Evolutionary conservation across 257 asterid species (phyloP).

Genomic region (Nemophila menziesii): DNA sequence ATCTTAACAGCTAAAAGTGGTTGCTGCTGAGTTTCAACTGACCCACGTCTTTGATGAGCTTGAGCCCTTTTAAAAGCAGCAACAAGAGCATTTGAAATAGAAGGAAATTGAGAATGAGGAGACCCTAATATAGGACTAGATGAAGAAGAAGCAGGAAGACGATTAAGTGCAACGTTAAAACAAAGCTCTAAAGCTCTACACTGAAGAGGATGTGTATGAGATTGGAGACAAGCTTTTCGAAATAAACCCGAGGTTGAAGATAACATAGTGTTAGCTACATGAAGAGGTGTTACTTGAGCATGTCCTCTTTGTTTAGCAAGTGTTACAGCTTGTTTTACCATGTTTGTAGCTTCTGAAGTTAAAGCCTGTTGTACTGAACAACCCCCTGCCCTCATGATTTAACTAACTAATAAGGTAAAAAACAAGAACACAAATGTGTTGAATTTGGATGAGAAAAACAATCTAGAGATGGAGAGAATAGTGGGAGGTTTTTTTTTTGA

Average conservation of each 20-base stretch:
- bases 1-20: slow-evolving; percentile 7
- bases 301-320: slow-evolving; percentile 4
- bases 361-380: slow-evolving; percentile 5
- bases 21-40: slow-evolving; percentile 8
- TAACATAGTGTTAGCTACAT: slow-evolving; percentile 9
- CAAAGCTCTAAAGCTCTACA: slow-evolving; percentile 10
- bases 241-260: slow-evolving; percentile 2
- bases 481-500: slow-evolving; percentile 9
- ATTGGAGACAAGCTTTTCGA: slow-evolving; percentile 6
- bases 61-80: slow-evolving; percentile 11
- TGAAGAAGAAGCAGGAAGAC: slow-evolving; percentile 3
- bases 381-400: slow-evolving; percentile 7
- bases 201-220: slow-evolving; percentile 11
- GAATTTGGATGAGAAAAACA: slow-evolving; percentile 6
- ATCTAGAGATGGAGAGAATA: slow-evolving; percentile 7
- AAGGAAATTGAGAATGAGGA: neutral
- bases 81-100: slow-evolving; percentile 7
- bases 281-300: slow-evolving; percentile 10
- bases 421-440: neutral
- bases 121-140: slow-evolving; percentile 1
- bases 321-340: slow-evolving; percentile 6
- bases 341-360: slow-evolving; percentile 6
- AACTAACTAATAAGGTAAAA: neutral
- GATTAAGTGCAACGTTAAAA: slow-evolving; percentile 7
- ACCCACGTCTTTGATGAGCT: slow-evolving; percentile 10